A percentile compares a stretch with the other conserved stretches of the same genome.
These are phyloP conservation scores for Pleurotus salmoneostramineus DNA, from an alignment of 768 basidiomycete species.

Conservation along the genomic window DNA sequence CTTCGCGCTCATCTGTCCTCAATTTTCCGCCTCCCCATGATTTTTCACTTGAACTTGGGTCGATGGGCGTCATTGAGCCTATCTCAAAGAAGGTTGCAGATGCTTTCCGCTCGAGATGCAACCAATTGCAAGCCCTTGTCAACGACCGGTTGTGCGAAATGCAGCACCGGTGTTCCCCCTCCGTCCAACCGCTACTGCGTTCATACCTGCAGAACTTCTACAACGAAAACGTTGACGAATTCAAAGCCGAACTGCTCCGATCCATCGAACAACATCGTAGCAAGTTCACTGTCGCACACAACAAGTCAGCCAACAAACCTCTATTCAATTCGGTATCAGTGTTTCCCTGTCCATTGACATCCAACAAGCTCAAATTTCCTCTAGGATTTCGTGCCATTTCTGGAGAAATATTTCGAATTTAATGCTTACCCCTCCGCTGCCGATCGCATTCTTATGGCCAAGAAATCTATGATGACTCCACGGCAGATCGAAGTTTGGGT, in stretches of 20 bases:
- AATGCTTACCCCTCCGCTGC: constrained; percentile 42
- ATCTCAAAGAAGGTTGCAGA: neutral
- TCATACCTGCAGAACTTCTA: no score
- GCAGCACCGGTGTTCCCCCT: no score
- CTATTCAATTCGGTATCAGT: no score
- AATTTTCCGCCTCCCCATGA: neutral
- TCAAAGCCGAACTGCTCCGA: no score
- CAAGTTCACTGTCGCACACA: no score
- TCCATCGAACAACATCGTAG: no score
- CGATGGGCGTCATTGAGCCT: neutral
- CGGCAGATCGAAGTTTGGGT: constrained; percentile 58
- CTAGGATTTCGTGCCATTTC: constrained; percentile 41
- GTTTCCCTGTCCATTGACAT: no score
- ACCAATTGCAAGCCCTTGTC: neutral
- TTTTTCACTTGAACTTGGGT: neutral
- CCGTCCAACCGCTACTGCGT: no score
- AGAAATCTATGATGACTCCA: constrained; percentile 36
- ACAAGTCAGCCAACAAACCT: no score
- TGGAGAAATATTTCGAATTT: constrained; percentile 43
- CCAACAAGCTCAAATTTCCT: no score
- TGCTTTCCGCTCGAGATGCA: neutral
- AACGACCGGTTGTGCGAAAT: no score
- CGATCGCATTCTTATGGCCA: constrained; percentile 36
- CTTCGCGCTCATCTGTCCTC: neutral
- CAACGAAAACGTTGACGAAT: no score